Conservation (phyloP, 306 rosid genomes). For the Casuarina glauca region DNA sequence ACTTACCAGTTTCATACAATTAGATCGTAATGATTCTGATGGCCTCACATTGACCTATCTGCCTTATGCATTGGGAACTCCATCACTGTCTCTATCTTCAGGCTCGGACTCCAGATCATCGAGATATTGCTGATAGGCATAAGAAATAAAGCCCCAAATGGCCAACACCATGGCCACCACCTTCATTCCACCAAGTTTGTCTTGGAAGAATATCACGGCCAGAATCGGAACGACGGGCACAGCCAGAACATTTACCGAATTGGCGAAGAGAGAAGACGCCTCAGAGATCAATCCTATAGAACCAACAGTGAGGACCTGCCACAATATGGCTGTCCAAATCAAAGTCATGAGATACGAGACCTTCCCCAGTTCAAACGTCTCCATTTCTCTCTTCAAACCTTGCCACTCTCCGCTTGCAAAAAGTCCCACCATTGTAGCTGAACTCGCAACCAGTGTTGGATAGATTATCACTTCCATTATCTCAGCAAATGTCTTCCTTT, state of each 20-base stretch:
- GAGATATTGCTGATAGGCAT: slow-evolving; percentile 42
- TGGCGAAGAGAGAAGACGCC: slow-evolving; percentile 53
- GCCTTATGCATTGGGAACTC: not conserved
- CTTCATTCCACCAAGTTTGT: slow-evolving; percentile 45
- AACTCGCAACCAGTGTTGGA: slow-evolving; percentile 34
- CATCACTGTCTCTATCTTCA: not conserved
- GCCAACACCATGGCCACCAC: slow-evolving; percentile 43
- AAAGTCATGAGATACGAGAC: slow-evolving; percentile 35
- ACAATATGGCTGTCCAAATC: slow-evolving; percentile 36
- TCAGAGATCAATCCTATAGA: slow-evolving; percentile 44
- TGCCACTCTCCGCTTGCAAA: slow-evolving; percentile 49
- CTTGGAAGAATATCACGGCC: slow-evolving; percentile 45
- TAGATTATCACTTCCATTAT: slow-evolving; percentile 40
- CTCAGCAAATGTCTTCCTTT: slow-evolving; percentile 24
- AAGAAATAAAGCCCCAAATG: slow-evolving; percentile 53
- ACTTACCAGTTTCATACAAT: no score
- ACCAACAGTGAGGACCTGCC: slow-evolving; percentile 39
- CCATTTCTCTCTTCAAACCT: slow-evolving; percentile 33
- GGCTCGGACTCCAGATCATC: slow-evolving; percentile 14
- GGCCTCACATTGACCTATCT: no score
- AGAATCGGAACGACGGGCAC: slow-evolving; percentile 47
- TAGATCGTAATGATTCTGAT: no score
- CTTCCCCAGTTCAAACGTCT: slow-evolving; percentile 33
- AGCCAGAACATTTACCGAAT: slow-evolving; percentile 41
- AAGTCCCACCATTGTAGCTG: slow-evolving; percentile 35